A percentile compares a stretch with the other conserved stretches of the same genome.
phyloP scores from a whole-genome alignment of 2,329 filamentous ascomycete species.

The Paecilomyces niveus region DNA sequence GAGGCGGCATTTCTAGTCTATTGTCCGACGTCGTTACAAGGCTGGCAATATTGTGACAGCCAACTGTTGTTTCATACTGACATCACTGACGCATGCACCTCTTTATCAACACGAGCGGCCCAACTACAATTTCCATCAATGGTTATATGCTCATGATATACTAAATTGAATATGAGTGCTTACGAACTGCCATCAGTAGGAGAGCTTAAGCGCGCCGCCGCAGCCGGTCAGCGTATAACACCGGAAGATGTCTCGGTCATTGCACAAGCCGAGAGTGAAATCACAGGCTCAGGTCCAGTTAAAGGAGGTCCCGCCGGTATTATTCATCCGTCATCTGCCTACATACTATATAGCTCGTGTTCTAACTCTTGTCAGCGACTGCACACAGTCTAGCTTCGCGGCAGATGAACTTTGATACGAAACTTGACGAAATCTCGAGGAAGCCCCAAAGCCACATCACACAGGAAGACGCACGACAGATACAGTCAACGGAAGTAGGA shows the following conservation, averaged over 20 bases:
- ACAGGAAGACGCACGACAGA: slow-evolving; percentile 22
- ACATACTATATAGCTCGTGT: neutral
- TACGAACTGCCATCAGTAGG: slow-evolving; percentile 20
- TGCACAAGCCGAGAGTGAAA: slow-evolving; percentile 23
- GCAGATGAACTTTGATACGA: slow-evolving; percentile 28
- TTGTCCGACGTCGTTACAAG: no score
- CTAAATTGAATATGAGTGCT: neutral
- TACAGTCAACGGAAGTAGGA: slow-evolving; percentile 24
- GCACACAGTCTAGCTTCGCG: slow-evolving; percentile 25
- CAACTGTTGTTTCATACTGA: neutral
- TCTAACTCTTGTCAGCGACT: slow-evolving; percentile 15
- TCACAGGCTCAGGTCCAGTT: slow-evolving; percentile 23
- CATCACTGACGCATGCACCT: neutral
- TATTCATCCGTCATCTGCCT: neutral
- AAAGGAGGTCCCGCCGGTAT: slow-evolving; percentile 26
- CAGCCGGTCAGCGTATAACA: slow-evolving; percentile 25
- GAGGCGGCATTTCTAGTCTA: slow-evolving; percentile 8
- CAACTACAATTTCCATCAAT: neutral
- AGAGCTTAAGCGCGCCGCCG: slow-evolving; percentile 24
- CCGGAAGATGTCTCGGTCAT: slow-evolving; percentile 24
- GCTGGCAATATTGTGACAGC: neutral
- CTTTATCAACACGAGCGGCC: neutral
- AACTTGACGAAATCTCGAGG: slow-evolving; percentile 21
- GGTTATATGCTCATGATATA: neutral
- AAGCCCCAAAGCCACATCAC: slow-evolving; percentile 28